phyloP scores from a whole-genome alignment of 2,329 filamentous ascomycete genomes.

The Calonectria montana region DNA sequence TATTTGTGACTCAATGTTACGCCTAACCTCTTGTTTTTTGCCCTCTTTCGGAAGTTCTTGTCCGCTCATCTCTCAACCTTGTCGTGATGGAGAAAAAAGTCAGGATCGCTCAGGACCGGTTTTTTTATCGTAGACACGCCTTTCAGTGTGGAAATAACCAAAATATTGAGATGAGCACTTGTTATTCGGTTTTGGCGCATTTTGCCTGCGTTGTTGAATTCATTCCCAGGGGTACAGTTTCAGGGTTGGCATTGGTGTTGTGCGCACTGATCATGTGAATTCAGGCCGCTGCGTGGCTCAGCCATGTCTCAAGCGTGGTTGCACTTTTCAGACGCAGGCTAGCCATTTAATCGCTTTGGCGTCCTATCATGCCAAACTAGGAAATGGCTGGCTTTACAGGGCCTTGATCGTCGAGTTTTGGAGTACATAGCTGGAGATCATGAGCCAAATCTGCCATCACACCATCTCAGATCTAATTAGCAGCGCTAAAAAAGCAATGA shows the following conservation, averaged over 20 bases:
- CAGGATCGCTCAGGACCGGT: neutral
- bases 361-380: neutral
- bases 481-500: neutral
- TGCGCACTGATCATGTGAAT: neutral
- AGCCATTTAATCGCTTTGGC: neutral
- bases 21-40: neutral
- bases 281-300: neutral
- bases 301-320: neutral
- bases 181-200: no score
- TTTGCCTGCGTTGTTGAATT: neutral
- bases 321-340: neutral
- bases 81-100: neutral
- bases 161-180: neutral
- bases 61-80: neutral
- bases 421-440: no score
- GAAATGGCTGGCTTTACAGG: neutral
- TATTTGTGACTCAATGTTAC: neutral
- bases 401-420: no score
- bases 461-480: neutral
- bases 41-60: neutral
- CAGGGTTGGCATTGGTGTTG: neutral
- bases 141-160: no score
- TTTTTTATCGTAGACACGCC: neutral
- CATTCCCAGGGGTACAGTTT: neutral
- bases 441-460: neutral